Percentiles rank a stretch among this genome's conserved stretches.
Conservation (phyloP, 2,329 filamentous ascomycete genomes). For the Fusarium incarnatum region DNA sequence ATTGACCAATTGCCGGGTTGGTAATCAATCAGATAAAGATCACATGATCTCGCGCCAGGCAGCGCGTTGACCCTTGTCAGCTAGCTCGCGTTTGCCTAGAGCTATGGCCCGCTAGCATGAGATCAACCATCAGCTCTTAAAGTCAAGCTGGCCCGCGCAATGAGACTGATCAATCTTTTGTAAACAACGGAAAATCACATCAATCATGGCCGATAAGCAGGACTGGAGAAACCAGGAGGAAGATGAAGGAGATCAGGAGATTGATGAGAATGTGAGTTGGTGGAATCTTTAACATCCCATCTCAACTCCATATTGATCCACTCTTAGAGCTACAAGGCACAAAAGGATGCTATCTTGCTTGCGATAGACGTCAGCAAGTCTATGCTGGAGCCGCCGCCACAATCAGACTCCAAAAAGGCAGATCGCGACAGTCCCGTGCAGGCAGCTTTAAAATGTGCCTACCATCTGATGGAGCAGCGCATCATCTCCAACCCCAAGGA, state of each 20-base stretch:
- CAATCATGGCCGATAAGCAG: conserved; percentile 51
- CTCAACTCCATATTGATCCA: conserved; percentile 25
- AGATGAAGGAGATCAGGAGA: conserved; percentile 70
- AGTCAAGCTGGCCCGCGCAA: conserved; percentile 36
- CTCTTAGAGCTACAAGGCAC: conserved; percentile 82
- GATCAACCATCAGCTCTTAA: conserved; percentile 41
- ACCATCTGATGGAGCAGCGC: conserved; percentile 95
- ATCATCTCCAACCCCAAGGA: conserved; percentile 97
- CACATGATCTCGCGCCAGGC: conserved; percentile 51
- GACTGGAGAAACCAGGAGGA: conserved; percentile 67
- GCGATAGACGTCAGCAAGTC: conserved; percentile 91
- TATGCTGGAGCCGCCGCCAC: conserved; percentile 79
- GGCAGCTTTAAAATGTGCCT: conserved; percentile 92
- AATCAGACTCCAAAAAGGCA: conserved; percentile 76
- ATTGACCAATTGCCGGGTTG: conserved; percentile 44
- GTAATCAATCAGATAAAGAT: conserved; percentile 29
- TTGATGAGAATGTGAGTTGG: conserved; percentile 70
- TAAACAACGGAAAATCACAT: conserved; percentile 20
- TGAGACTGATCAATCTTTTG: conserved; percentile 18
- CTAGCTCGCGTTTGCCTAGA: conserved; percentile 50
- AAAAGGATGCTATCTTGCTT: conserved; percentile 98
- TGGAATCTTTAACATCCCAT: conserved; percentile 2
- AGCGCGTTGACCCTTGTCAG: conserved; percentile 39
- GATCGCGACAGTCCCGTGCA: conserved; percentile 81
- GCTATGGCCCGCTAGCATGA: conserved; percentile 43